Base-by-base conservation (phyloP, 179 eudicot species). In the Nepenthes alata region DNA sequence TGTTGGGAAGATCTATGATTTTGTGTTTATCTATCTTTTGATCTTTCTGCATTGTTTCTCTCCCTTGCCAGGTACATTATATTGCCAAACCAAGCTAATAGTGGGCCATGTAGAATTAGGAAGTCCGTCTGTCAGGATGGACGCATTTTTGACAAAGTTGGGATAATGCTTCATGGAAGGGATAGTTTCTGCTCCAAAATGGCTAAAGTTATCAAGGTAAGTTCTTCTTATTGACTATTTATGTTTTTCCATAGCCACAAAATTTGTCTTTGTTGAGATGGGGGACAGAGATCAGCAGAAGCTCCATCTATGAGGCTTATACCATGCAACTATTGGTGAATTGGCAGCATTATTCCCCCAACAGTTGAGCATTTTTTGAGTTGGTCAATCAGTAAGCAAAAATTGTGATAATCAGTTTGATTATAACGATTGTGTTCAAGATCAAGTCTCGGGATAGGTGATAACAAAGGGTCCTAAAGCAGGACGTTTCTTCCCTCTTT, bases 161-260 rank as follows among this genome's bases (percentile, higher is more conserved):
- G 96, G 48, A 54, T 85, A 68, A 78, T 91, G 95, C 81, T 91
- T 72, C 85, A 83, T 72, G 97, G 91, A 34, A 78, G 78, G 53
- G 81, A 66, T 41, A 78, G 73, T 68, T 78, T 81, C 69, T 82
- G 88, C 80, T 71, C 75, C 66, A 74, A 78, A 64, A 66, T 91
- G 41, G 74, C 80, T 6, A 77, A 69, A 72, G 72, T 88, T 60
- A 62, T 91, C 59, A 82, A 85, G 94, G 90, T 87, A 77, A 59
- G 25, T 15, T 3, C 36, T 15, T 54, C 7, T 37, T 41, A 37
- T 39, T 41, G 55, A 37, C 61, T 66, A 37, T 45, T 37, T 49
- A 25, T 25, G 59, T 45, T 55, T 58, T 38, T 37, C 37, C 12
- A 35, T 62, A 8, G 37, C 48, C 8, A 6, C 55, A 8, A 12